Conservation (phyloP, 371 early-diverging fungal genomes). For the Neoconidiobolus thromboides region DNA sequence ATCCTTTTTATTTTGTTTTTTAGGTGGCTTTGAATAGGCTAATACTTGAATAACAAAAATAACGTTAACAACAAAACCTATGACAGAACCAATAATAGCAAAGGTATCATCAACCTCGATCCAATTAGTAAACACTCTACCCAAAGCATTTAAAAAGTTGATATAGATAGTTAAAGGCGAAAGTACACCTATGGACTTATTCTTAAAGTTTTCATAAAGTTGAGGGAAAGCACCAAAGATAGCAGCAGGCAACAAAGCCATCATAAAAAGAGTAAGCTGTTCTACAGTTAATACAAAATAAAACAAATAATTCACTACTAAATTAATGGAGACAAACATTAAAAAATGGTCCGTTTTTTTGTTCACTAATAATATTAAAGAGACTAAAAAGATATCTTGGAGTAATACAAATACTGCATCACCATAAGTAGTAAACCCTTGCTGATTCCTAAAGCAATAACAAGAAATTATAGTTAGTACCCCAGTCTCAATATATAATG, state of each 20-base stretch:
- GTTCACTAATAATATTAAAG: neutral
- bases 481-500: neutral
- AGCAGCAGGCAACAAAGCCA: neutral
- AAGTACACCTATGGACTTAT: neutral
- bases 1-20: no score
- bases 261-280: neutral
- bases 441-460: neutral
- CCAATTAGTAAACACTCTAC: conserved; percentile 1
- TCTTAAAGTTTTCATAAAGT: neutral
- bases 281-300: neutral
- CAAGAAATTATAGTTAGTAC: neutral
- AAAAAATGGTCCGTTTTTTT: neutral
- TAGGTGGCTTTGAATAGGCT: neutral
- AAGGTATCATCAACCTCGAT: neutral
- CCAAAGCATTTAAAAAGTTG: neutral
- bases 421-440: conserved; percentile 5
- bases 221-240: neutral
- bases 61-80: neutral
- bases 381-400: neutral
- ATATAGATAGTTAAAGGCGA: neutral
- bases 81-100: neutral
- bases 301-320: neutral
- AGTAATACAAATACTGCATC: neutral
- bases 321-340: neutral
- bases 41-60: neutral